Evolutionary conservation across 495 filamentous ascomycete species (phyloP), one percentile per base, ranked within the genome.

Genomic region (Trichoderma parareesei): DNA sequence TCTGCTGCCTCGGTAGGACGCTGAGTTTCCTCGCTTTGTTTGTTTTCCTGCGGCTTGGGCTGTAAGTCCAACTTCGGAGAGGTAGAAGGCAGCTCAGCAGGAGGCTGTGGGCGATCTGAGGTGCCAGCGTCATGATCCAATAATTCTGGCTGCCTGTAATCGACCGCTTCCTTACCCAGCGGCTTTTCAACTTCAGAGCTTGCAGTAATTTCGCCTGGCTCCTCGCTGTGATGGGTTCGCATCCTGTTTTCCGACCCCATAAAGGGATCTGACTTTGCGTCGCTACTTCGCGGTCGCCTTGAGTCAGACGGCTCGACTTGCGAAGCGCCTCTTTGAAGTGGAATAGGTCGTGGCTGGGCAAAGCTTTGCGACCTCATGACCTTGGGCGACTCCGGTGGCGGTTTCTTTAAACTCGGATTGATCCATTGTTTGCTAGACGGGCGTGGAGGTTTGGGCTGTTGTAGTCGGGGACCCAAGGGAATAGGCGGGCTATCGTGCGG

Each of bases 341-440:
- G 81, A 69, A 71, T 76, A 66, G 65, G 74, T 55, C 66, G 76
- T 65, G 67, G 76, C 49, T 76, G 73, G 55, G 64, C 78, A 66
- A 77, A 77, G 46, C 76, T 81, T 62, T 76, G 75, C 1, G 77
- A 76, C 59, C 79, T 71, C 7, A 70, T 71, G 9, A 73, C 49
- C 61, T 80, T 80, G 9, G 80, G 78, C 5, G 77, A 79, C 18
- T 81, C 78, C 4, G 53, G 53, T 3, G 77, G 78, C 3, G 72
- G 69, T 40, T 81, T 79, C 69, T 78, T 76, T 0, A 80, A 70
- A 13, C 77, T 75, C 5, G 85, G 81, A 60, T 85, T 86, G 64
- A 84, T 80, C 86, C 86, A 88, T 69, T 83, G 84, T 63, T 86
- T 87, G 65, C 81, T 86, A 2, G 77, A 78, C 9, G 75, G 76